phyloP scores from a whole-genome alignment of 345 rosid species.

The Pistacia vera region DNA sequence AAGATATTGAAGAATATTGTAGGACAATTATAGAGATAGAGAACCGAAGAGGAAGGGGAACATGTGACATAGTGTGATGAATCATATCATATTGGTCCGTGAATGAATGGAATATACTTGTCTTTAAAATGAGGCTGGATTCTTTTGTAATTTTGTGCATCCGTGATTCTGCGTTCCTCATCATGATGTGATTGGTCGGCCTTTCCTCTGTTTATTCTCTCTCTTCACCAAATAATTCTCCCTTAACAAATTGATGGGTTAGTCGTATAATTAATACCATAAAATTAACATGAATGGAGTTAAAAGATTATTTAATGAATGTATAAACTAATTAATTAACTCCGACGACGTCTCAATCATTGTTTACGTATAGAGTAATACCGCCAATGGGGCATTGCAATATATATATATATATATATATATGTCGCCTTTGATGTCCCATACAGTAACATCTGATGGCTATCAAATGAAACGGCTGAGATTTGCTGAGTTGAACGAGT shows the following conservation, averaged over 20 bases:
- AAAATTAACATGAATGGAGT: too few relatives aligned
- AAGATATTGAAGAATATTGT: neutral
- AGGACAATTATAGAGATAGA: neutral
- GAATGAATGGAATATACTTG: neutral
- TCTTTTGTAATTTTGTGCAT: slow-evolving; percentile 33
- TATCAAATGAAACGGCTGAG: neutral
- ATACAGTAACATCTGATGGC: neutral
- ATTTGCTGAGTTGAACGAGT: neutral
- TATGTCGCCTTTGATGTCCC: slow-evolving; percentile 23
- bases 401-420: too few relatives aligned
- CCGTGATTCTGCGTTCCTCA: slow-evolving; percentile 34
- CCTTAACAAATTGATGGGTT: too few relatives aligned
- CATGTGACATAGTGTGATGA: neutral
- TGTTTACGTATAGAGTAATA: too few relatives aligned
- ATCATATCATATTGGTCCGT: neutral
- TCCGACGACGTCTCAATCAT: too few relatives aligned
- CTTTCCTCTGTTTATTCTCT: neutral
- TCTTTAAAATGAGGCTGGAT: slow-evolving; percentile 21
- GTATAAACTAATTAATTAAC: too few relatives aligned
- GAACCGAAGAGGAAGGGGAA: too few relatives aligned
- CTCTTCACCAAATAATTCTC: neutral
- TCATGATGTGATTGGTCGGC: slow-evolving; percentile 34
- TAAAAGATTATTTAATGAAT: too few relatives aligned
- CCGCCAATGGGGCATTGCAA: too few relatives aligned
- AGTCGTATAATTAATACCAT: too few relatives aligned